Percentiles rank a stretch among this genome's conserved stretches.
Evolutionary conservation across 768 basidiomycete species (phyloP).

Genomic region (Sistotremastrum niveocremeum): DNA sequence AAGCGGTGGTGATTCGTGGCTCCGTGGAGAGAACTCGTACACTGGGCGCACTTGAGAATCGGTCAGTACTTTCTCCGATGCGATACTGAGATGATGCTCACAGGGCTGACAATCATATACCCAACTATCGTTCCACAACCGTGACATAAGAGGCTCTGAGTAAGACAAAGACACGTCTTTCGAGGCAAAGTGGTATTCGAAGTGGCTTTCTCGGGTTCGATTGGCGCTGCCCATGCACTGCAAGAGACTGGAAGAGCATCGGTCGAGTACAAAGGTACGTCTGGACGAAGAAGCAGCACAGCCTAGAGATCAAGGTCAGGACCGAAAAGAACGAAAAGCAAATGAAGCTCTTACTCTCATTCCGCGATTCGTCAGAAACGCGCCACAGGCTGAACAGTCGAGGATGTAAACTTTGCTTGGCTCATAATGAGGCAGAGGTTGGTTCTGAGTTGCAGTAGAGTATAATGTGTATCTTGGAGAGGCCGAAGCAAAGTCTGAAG

Average conservation of each 20-base stretch:
- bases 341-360: conserved; percentile 49
- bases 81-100: too few species aligned
- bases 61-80: too few species aligned
- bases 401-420: conserved; percentile 58
- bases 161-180: conserved; percentile 76
- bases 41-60: conserved; percentile 41
- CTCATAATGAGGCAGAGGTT: too few species aligned
- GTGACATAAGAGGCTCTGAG: conserved; percentile 69
- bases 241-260: conserved; percentile 71
- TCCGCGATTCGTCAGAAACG: conserved; percentile 69
- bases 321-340: not conserved
- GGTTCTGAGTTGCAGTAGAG: too few species aligned
- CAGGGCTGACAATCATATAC: conserved; percentile 32
- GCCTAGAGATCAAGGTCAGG: conserved; percentile 32
- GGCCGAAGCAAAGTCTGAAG: too few species aligned
- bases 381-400: conserved; percentile 59
- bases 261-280: conserved; percentile 71
- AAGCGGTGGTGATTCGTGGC: conserved; percentile 77
- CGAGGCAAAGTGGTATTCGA: conserved; percentile 11
- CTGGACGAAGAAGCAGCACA: conserved; percentile 68
- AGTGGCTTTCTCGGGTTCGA: conserved; percentile 5
- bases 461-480: too few species aligned
- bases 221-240: conserved; percentile 34
- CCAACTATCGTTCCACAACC: conserved; percentile 64
- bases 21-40: conserved; percentile 34